Evolutionary conservation across 2,329 filamentous ascomycete species (phyloP).

Genomic region (Nemania serpens): DNA sequence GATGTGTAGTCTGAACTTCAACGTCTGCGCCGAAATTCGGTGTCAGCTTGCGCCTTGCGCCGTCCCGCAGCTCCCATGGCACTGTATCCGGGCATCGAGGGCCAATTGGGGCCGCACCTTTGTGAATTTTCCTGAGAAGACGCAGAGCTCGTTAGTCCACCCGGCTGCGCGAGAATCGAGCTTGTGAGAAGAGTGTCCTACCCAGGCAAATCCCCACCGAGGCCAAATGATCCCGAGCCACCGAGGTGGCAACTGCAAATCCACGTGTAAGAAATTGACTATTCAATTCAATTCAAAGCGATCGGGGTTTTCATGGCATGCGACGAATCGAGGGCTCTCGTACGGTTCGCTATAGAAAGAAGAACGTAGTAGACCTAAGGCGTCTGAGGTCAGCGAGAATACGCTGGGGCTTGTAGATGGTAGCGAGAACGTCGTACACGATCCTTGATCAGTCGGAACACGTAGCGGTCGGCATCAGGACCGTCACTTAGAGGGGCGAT

Average conservation of each 20-base stretch:
- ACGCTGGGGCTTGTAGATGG: not conserved
- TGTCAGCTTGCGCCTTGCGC: constrained; percentile 7
- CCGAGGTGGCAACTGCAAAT: constrained; percentile 70
- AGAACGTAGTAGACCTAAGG: constrained; percentile 81
- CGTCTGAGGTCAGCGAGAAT: constrained; percentile 4
- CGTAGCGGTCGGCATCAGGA: constrained; percentile 74
- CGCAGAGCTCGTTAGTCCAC: constrained; percentile 3
- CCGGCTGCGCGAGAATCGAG: not conserved
- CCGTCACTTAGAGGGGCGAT: constrained; percentile 74
- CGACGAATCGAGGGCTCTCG: not conserved
- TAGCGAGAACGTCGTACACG: constrained; percentile 37
- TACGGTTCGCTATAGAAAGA: constrained; percentile 79
- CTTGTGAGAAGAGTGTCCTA: constrained; percentile 37
- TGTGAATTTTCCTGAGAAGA: constrained; percentile 79
- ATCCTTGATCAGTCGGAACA: constrained; percentile 81
- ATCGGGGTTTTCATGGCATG: not conserved
- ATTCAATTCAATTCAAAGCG: not conserved
- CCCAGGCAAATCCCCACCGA: constrained; percentile 86
- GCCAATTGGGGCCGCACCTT: constrained; percentile 52
- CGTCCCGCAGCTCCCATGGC: not conserved
- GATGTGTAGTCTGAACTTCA: constrained; percentile 93
- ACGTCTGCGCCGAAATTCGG: constrained; percentile 53
- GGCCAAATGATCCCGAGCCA: constrained; percentile 80
- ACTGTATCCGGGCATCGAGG: not conserved
- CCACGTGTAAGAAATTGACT: constrained; percentile 3